phyloP scores from a whole-genome alignment of 2,329 filamentous ascomycete genomes.

The Coleophoma crateriformis region DNA sequence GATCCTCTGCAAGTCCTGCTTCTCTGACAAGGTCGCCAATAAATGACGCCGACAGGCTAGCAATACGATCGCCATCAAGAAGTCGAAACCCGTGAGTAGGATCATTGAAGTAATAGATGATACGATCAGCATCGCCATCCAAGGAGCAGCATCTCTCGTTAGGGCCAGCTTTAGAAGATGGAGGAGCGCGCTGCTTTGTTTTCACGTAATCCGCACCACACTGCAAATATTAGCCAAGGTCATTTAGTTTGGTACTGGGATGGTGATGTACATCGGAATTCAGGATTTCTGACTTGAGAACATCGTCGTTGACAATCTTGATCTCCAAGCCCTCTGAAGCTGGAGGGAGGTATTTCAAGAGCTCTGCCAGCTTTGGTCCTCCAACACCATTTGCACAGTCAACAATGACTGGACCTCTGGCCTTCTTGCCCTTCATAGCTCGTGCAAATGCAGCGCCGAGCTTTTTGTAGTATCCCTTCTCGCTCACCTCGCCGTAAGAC shows the following conservation, averaged over 20 bases:
- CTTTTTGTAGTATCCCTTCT: constrained; percentile 94
- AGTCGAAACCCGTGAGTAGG: constrained; percentile 80
- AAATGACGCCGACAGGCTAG: constrained; percentile 88
- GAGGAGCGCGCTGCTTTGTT: constrained; percentile 88
- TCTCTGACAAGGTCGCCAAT: constrained; percentile 81
- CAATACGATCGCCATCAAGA: constrained; percentile 94
- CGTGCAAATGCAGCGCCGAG: constrained; percentile 77
- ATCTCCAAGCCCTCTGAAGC: constrained; percentile 68
- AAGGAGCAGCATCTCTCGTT: constrained; percentile 83
- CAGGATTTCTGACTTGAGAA: constrained; percentile 80
- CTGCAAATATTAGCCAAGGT: constrained; percentile 32
- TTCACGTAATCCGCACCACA: constrained; percentile 97
- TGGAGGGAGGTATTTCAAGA: constrained; percentile 75
- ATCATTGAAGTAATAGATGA: constrained; percentile 93
- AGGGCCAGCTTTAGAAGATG: constrained; percentile 69
- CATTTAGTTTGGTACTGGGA: constrained; percentile 9
- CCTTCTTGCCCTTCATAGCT: constrained; percentile 72
- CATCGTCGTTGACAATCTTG: constrained; percentile 87
- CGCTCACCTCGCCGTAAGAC: constrained; percentile 82
- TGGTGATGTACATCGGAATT: constrained; percentile 66
- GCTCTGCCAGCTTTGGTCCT: constrained; percentile 80
- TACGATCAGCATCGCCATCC: constrained; percentile 90
- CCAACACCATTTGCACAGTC: constrained; percentile 98
- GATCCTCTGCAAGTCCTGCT: constrained; percentile 70
- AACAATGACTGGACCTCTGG: constrained; percentile 71